Conservation (phyloP, 2,329 filamentous ascomycete genomes). For the Fusarium clavum region DNA sequence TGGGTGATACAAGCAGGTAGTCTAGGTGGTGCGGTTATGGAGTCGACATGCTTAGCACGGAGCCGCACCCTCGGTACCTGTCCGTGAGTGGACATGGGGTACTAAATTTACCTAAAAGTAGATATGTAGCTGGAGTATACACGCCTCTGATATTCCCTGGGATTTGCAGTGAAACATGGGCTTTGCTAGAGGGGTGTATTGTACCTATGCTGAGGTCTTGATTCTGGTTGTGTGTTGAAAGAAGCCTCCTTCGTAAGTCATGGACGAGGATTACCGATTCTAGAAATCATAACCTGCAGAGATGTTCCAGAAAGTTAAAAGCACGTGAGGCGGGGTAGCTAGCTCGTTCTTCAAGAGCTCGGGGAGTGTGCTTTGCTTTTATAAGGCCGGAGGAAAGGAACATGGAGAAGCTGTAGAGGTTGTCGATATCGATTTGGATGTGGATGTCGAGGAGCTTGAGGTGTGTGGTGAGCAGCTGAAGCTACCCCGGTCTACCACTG, state of each 20-base stretch:
- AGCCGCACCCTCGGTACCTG: conserved; percentile 44
- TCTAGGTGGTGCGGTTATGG: conserved; percentile 13
- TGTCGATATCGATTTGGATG: background rate
- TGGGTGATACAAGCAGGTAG: conserved; percentile 3
- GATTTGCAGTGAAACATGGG: conserved; percentile 12
- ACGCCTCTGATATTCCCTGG: conserved; percentile 18
- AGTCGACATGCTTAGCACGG: conserved; percentile 31
- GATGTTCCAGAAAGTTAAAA: conserved; percentile 9
- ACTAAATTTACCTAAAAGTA: conserved; percentile 9
- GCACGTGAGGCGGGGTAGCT: conserved; percentile 35
- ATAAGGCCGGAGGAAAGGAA: conserved; percentile 27
- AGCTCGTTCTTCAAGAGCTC: conserved; percentile 9
- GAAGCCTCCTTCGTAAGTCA: background rate
- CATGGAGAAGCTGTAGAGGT: conserved; percentile 5
- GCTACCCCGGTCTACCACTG: conserved; percentile 10
- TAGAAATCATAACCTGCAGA: conserved; percentile 5
- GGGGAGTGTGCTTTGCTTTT: conserved; percentile 16
- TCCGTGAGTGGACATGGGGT: conserved; percentile 36
- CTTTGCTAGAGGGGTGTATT: conserved; percentile 15
- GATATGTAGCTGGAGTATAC: background rate
- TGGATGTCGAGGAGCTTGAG: conserved; percentile 13
- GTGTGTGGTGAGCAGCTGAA: conserved; percentile 10
- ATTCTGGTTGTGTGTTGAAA: background rate
- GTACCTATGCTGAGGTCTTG: background rate
- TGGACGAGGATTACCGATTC: conserved; percentile 16